A percentile compares a stretch with the other conserved stretches of the same genome.
These are phyloP conservation scores for Volutella citrinella DNA, from an alignment of 2,329 filamentous ascomycete species.

Conservation along the genomic window DNA sequence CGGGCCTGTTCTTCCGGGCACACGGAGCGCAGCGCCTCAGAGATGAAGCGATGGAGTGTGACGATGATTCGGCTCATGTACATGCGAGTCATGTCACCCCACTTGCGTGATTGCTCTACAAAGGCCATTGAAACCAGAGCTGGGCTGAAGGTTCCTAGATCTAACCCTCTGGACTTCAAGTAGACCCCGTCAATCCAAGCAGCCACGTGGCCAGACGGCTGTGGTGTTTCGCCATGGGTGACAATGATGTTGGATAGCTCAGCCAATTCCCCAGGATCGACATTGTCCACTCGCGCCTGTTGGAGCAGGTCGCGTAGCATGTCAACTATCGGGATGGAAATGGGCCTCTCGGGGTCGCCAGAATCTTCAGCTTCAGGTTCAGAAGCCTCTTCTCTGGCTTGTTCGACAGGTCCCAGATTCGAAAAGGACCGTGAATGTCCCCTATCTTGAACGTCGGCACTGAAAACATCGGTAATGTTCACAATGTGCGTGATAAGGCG, in stretches of 20 bases:
- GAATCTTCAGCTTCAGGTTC: background rate
- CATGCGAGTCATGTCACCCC: conserved; percentile 21
- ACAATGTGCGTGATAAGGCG: conserved; percentile 20
- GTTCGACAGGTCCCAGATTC: background rate
- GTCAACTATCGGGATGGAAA: background rate
- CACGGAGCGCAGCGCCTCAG: background rate
- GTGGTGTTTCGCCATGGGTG: background rate
- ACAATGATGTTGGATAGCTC: conserved; percentile 3
- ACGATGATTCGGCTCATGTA: conserved; percentile 27
- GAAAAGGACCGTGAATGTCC: conserved; percentile 18
- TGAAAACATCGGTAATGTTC: conserved; percentile 17
- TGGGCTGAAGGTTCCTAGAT: conserved; percentile 20
- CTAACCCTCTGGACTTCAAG: conserved; percentile 19
- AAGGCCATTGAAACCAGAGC: conserved; percentile 20
- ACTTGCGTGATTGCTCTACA: conserved; percentile 29
- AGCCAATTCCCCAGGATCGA: background rate
- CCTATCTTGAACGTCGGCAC: background rate
- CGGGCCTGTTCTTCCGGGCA: conserved; percentile 18
- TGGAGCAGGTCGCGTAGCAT: background rate
- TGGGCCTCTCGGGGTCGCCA: too few relatives aligned
- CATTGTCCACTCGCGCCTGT: background rate
- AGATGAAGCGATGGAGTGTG: conserved; percentile 28
- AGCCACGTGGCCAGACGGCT: conserved; percentile 13
- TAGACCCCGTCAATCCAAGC: conserved; percentile 22
- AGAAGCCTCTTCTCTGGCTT: too few relatives aligned